Evolutionary conservation across 2,329 filamentous ascomycete genomes (phyloP).

Genomic region (Diplodia seriata): DNA sequence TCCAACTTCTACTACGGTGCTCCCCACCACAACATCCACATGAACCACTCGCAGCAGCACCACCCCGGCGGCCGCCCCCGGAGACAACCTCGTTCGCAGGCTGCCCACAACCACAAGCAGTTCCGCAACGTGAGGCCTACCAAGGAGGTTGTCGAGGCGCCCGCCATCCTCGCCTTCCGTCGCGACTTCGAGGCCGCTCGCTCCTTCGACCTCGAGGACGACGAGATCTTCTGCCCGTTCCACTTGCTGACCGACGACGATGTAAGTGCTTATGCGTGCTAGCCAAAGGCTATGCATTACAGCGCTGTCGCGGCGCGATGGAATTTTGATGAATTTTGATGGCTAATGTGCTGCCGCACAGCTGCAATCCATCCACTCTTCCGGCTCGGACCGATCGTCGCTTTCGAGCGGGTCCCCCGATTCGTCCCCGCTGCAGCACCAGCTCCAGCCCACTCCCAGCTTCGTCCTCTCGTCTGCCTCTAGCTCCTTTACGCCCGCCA

Average conservation of each 20-base stretch:
- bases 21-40: constrained; percentile 57
- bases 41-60: constrained; percentile 69
- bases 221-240: constrained; percentile 90
- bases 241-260: constrained; percentile 90
- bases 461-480: constrained; percentile 72
- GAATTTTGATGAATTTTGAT: constrained; percentile 30
- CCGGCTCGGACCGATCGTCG: constrained; percentile 89
- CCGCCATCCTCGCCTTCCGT: constrained; percentile 78
- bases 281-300: background rate
- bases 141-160: constrained; percentile 84
- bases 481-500: constrained; percentile 62
- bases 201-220: constrained; percentile 95
- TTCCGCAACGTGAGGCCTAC: constrained; percentile 84
- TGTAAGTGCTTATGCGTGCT: constrained; percentile 61
- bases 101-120: constrained; percentile 86
- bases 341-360: constrained; percentile 51
- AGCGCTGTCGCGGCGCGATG: background rate
- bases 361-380: constrained; percentile 90
- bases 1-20: constrained; percentile 55
- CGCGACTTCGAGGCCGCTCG: constrained; percentile 87
- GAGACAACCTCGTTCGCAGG: constrained; percentile 79
- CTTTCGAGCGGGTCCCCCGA: constrained; percentile 93
- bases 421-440: constrained; percentile 87
- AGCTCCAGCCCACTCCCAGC: constrained; percentile 72
- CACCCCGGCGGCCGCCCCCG: constrained; percentile 86